phyloP scores from a whole-genome alignment of 2,329 filamentous ascomycete species.

The Blastomyces emzantsi region DNA sequence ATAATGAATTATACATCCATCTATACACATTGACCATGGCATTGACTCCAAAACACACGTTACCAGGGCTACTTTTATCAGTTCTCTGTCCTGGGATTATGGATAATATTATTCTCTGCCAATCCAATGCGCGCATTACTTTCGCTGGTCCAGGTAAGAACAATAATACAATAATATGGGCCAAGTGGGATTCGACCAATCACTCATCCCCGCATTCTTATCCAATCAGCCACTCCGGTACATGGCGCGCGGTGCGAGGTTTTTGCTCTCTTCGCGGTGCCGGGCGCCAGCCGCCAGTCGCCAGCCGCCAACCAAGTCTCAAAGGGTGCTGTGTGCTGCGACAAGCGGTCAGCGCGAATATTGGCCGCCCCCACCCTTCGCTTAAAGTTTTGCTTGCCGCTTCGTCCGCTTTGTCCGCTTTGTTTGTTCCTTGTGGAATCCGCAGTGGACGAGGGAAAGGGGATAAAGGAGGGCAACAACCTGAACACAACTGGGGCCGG shows the following conservation, averaged over 20 bases:
- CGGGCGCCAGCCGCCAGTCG: constrained; percentile 10
- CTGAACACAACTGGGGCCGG: background rate
- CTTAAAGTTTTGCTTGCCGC: background rate
- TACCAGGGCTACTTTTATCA: too few relatives aligned
- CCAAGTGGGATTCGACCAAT: background rate
- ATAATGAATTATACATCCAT: too few relatives aligned
- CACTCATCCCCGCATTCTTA: background rate
- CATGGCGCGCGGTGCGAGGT: background rate
- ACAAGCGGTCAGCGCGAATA: constrained; percentile 4
- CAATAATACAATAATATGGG: background rate
- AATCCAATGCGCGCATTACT: too few relatives aligned
- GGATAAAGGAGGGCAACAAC: background rate
- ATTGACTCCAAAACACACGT: too few relatives aligned
- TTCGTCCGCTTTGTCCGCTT: background rate
- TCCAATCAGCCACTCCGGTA: background rate
- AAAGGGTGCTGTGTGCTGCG: background rate
- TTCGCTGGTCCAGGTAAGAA: background rate
- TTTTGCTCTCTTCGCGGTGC: background rate
- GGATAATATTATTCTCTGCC: too few relatives aligned
- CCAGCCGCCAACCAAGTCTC: constrained; percentile 2
- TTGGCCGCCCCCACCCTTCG: background rate
- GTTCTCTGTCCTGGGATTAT: too few relatives aligned
- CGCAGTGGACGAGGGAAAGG: too few relatives aligned
- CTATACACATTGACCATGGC: too few relatives aligned
- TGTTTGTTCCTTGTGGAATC: background rate